phyloP scores from a whole-genome alignment of 371 early-diverging fungal species.

The Zopfochytrium polystomum region DNA sequence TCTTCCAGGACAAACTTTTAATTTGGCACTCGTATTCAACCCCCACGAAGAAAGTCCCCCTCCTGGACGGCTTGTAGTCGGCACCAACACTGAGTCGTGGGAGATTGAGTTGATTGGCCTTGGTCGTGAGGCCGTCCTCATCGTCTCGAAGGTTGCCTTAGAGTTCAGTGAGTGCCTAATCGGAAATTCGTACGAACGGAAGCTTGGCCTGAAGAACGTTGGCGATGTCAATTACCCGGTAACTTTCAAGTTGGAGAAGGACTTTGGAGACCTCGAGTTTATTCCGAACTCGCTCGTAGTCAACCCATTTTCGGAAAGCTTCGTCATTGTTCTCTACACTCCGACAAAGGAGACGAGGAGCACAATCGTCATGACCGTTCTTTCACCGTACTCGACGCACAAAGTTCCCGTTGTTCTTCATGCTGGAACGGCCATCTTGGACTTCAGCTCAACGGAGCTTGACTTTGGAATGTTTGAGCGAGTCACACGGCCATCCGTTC shows the following conservation, averaged over 20 bases:
- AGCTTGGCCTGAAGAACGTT: slow-evolving; percentile 55
- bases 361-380: slow-evolving; percentile 46
- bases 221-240: slow-evolving; percentile 63
- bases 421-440: slow-evolving; percentile 48
- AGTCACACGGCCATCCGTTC: slow-evolving; percentile 38
- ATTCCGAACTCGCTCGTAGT: slow-evolving; percentile 49
- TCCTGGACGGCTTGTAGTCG: slow-evolving; percentile 48
- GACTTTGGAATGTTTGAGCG: slow-evolving; percentile 62
- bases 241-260: slow-evolving; percentile 48
- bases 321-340: slow-evolving; percentile 45
- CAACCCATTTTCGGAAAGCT: slow-evolving; percentile 51
- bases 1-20: slow-evolving; percentile 51
- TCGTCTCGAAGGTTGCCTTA: slow-evolving; percentile 50
- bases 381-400: slow-evolving; percentile 55
- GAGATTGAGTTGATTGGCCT: slow-evolving; percentile 57
- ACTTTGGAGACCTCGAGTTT: slow-evolving; percentile 48
- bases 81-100: slow-evolving; percentile 49
- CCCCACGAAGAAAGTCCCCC: slow-evolving; percentile 55
- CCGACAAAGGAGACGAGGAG: slow-evolving; percentile 45
- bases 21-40: slow-evolving; percentile 55
- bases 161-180: slow-evolving; percentile 56
- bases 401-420: slow-evolving; percentile 51
- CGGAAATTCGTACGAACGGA: slow-evolving; percentile 58
- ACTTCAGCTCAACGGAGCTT: slow-evolving; percentile 40
- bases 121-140: slow-evolving; percentile 59